Base-by-base conservation (phyloP, 495 filamentous ascomycete genomes). In the Tirmania nivea region DNA sequence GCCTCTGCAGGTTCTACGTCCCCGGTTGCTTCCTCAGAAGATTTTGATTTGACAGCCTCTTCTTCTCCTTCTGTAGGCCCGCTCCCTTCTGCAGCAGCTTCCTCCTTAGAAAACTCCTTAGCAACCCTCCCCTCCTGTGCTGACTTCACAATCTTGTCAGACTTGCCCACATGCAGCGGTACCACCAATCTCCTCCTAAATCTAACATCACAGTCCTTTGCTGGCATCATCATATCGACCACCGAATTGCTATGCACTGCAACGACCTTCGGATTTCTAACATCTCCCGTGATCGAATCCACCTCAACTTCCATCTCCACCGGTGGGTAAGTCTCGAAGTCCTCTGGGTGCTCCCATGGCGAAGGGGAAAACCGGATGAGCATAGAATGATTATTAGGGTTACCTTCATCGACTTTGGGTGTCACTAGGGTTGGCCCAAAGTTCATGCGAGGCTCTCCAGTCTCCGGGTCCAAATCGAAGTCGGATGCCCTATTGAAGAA, bases 301-400 rank as follows among this genome's bases (percentile, higher is more conserved):
- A 64, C 51, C 14, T 17, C 31, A 21, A 61, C 10, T 8, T 35
- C 55, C 52, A 64, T 53, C 47, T 63, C 53, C 10, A 64, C 51
- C 16, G 59, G 58, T 10, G 62, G 62, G 49, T 64, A 64, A 11
- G 50, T 48, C 42, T 64, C 58, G 34, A 64, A 64, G n/a, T 19
- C 48, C 42, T 56, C 21, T 1, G 51, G 62, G 35, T 52, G 47
- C 12, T 47, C 37, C 61, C 58, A 64, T 34, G 62, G 62, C 1
- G 61, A 61, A 20, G 62, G 61, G 19, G 59, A 47, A 31, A 64
- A 61, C 17, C 52, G 52, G 36, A 64, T 52, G n/a, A 48, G 50
- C 35, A 56, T 53, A 20, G 17, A 34, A 47, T 56, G 34, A n/a
- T 56, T 52, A 14, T 19, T 45, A 31, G 25, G 25, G 25, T 31